These are phyloP conservation scores for Hericium coralloides DNA, from an alignment of 768 basidiomycete species.

Conservation along the genomic window DNA sequence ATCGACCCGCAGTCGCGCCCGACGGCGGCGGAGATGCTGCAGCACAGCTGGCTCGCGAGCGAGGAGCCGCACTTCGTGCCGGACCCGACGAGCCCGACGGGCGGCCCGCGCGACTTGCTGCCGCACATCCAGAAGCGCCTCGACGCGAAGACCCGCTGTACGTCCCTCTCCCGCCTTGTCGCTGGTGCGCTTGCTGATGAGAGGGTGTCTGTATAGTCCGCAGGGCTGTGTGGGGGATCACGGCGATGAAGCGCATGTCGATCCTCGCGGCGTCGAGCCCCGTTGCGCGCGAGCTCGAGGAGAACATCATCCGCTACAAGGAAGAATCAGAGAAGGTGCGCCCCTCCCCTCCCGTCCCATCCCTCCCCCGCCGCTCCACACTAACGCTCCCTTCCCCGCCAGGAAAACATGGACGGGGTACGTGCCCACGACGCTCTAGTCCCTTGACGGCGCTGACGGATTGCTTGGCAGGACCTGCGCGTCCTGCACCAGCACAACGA, in stretches of 20 bases:
- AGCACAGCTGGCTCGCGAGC: slow-evolving; percentile 77
- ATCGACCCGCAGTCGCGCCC: slow-evolving; percentile 75
- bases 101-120: slow-evolving; percentile 66
- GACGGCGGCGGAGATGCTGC: slow-evolving; percentile 63
- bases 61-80: slow-evolving; percentile 63
- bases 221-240: slow-evolving; percentile 80
- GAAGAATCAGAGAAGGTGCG: slow-evolving; percentile 68
- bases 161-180: background rate
- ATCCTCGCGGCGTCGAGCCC: slow-evolving; percentile 37
- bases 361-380: too few relatives aligned
- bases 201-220: slow-evolving; percentile 46
- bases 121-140: slow-evolving; percentile 87
- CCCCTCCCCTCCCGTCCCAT: too few relatives aligned
- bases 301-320: slow-evolving; percentile 61
- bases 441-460: background rate
- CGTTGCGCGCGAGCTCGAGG: slow-evolving; percentile 42
- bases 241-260: slow-evolving; percentile 77
- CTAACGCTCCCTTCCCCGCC: background rate
- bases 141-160: slow-evolving; percentile 50
- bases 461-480: slow-evolving; percentile 4
- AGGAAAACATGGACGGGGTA: slow-evolving; percentile 20
- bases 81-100: slow-evolving; percentile 45
- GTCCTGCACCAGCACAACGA: slow-evolving; percentile 4
- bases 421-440: background rate
- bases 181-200: slow-evolving; percentile 1